Evolutionary conservation across 805 yeast species (phyloP).

Genomic region (Wickerhamomyces kurtzmanii): DNA sequence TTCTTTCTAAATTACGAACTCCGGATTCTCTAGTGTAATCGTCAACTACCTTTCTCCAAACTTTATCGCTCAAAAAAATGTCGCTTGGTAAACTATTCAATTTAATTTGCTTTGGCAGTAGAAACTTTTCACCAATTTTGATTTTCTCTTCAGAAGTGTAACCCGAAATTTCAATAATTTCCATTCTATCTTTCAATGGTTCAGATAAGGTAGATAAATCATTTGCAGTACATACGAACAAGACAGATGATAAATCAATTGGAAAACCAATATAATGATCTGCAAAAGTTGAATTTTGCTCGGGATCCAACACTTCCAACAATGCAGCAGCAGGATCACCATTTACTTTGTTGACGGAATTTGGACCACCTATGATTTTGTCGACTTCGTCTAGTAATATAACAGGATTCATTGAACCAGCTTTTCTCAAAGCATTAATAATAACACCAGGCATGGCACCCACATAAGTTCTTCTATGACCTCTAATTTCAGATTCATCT

Average conservation of each 20-base stretch:
- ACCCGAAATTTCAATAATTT: constrained; percentile 68
- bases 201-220: constrained; percentile 60
- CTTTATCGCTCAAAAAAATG: constrained; percentile 38
- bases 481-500: constrained; percentile 84
- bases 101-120: constrained; percentile 66
- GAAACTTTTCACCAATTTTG: constrained; percentile 55
- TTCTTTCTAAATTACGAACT: constrained; percentile 70
- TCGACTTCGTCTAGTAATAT: constrained; percentile 81
- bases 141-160: constrained; percentile 73
- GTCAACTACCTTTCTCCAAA: constrained; percentile 51
- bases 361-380: constrained; percentile 52
- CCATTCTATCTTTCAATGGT: constrained; percentile 79
- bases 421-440: constrained; percentile 66
- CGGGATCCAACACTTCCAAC: constrained; percentile 84
- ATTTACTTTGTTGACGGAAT: constrained; percentile 32
- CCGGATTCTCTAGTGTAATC: constrained; percentile 82
- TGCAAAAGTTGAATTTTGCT: constrained; percentile 65
- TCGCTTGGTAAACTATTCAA: constrained; percentile 50
- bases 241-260: constrained; percentile 68
- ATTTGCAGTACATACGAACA: constrained; percentile 83
- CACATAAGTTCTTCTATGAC: constrained; percentile 84
- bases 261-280: constrained; percentile 87
- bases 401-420: constrained; percentile 74
- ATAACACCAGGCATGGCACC: constrained; percentile 89
- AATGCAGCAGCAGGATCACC: constrained; percentile 91